Evolutionary conservation across 805 yeast genomes (phyloP).

Genomic region (Isabelozyma heimii): DNA sequence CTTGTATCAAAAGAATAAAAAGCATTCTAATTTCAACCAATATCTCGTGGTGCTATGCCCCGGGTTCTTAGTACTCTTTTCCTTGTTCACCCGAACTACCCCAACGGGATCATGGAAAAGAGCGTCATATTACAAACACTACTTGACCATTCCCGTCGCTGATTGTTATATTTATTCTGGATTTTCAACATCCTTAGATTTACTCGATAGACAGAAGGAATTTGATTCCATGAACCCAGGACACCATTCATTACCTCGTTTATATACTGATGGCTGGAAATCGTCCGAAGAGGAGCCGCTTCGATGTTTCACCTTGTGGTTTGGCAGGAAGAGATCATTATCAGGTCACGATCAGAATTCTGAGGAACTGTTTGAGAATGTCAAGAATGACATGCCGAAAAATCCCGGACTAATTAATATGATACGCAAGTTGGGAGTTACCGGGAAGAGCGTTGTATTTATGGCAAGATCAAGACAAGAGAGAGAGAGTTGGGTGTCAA

Average conservation of each 20-base stretch:
- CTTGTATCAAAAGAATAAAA: conserved; percentile 66
- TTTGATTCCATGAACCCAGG: conserved; percentile 53
- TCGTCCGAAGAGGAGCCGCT: conserved; percentile 74
- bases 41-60: conserved; percentile 67
- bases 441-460: conserved; percentile 69
- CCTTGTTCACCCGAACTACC: conserved; percentile 46
- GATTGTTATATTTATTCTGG: conserved; percentile 80
- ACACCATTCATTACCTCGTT: conserved; percentile 59
- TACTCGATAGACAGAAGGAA: conserved; percentile 46
- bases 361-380: not conserved
- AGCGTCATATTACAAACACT: conserved; percentile 48
- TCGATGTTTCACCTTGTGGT: conserved; percentile 83
- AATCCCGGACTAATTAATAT: conserved; percentile 46
- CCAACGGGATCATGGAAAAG: conserved; percentile 46
- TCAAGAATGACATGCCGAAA: conserved; percentile 13
- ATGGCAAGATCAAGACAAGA: conserved; percentile 81
- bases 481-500: conserved; percentile 76
- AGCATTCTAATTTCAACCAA: conserved; percentile 63
- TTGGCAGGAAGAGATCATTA: conserved; percentile 59
- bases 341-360: conserved; percentile 14
- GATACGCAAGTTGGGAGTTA: conserved; percentile 57
- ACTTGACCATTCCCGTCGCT: conserved; percentile 57
- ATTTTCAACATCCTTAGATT: conserved; percentile 52
- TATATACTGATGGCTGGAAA: conserved; percentile 80
- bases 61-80: conserved; percentile 61